Conservation (phyloP, 2,329 filamentous ascomycete species). For the Trichophyton benhamiae region DNA sequence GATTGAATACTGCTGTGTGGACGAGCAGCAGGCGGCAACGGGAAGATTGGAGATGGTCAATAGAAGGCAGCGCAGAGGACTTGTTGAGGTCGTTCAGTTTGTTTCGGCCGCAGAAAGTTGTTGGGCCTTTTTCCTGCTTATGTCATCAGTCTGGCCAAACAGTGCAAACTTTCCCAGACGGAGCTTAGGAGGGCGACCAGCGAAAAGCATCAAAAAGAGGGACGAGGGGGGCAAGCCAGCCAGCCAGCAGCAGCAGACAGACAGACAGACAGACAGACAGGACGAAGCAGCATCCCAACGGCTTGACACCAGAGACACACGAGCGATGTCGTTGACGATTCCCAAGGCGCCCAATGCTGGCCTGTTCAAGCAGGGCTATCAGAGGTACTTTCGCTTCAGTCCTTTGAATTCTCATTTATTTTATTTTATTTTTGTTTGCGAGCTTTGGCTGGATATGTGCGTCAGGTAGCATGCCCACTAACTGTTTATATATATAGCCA, state of each 20-base stretch:
- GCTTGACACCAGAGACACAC: not conserved
- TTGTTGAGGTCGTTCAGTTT: slow-evolving; percentile 2
- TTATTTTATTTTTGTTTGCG: slow-evolving; percentile 8
- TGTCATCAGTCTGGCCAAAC: slow-evolving; percentile 9
- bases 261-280: too few species aligned
- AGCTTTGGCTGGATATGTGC: slow-evolving; percentile 5
- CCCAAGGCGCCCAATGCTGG: slow-evolving; percentile 84
- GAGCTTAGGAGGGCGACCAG: not conserved
- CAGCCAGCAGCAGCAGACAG: too few species aligned
- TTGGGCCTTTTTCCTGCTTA: slow-evolving; percentile 11
- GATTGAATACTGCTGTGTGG: not conserved
- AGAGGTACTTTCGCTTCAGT: slow-evolving; percentile 53
- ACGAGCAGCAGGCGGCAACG: not conserved
- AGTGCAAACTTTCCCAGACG: slow-evolving; percentile 10
- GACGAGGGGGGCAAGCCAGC: not conserved
- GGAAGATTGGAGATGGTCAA: not conserved
- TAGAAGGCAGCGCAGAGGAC: not conserved
- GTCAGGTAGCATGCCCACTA: not conserved
- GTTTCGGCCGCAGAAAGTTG: slow-evolving; percentile 7
- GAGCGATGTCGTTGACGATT: slow-evolving; percentile 84
- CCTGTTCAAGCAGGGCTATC: slow-evolving; percentile 93
- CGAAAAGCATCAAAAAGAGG: too few species aligned
- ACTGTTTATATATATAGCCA: slow-evolving; percentile 49
- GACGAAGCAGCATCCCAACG: not conserved
- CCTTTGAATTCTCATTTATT: slow-evolving; percentile 7